phyloP scores from a whole-genome alignment of 208 protist species.

The Trichomonas gallinae region DNA sequence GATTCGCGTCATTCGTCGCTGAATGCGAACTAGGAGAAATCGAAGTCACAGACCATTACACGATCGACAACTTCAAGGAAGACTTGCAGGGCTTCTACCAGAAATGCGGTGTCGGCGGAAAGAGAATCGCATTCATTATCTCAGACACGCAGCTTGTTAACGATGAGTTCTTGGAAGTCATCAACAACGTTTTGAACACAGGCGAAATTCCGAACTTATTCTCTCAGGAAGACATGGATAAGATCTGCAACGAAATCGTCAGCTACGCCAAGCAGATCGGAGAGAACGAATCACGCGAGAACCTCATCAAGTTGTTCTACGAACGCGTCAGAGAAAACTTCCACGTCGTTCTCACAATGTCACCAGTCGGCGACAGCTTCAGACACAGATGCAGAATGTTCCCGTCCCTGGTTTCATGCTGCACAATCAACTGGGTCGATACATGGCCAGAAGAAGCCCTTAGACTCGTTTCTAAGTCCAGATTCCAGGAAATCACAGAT shows the following conservation, averaged over 20 bases:
- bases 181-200: constrained; percentile 89
- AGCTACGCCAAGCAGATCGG: constrained; percentile 39
- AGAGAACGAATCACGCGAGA: constrained; percentile 71
- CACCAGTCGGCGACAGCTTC: constrained; percentile 78
- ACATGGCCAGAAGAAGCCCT: constrained; percentile 82
- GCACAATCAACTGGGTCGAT: constrained; percentile 88
- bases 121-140: constrained; percentile 75
- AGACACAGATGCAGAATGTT: constrained; percentile 77
- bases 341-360: constrained; percentile 80
- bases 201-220: constrained; percentile 88
- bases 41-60: constrained; percentile 45
- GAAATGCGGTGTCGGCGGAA: constrained; percentile 63
- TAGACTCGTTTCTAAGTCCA: constrained; percentile 54
- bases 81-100: constrained; percentile 45
- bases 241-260: constrained; percentile 53
- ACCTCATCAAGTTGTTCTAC: constrained; percentile 73
- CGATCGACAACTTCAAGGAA: constrained; percentile 53
- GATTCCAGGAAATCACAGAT: neutral
- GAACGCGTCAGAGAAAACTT: constrained; percentile 72
- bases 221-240: constrained; percentile 68
- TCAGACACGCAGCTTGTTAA: constrained; percentile 77
- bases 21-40: constrained; percentile 31
- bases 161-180: constrained; percentile 82
- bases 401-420: constrained; percentile 87
- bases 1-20: constrained; percentile 71